phyloP scores from a whole-genome alignment of 2,329 filamentous ascomycete genomes.

The Fusarium succisae region DNA sequence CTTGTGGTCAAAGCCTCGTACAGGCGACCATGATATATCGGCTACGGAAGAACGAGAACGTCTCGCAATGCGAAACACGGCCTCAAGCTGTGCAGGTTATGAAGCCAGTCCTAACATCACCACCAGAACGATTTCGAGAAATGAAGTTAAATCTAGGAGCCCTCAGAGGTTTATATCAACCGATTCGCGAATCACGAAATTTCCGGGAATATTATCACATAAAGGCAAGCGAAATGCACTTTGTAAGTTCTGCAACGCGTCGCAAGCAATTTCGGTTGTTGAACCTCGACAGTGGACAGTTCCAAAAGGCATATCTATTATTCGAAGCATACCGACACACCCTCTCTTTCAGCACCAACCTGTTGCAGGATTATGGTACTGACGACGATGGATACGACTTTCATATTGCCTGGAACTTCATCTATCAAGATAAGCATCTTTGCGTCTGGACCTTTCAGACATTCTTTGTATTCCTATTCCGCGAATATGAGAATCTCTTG shows the following conservation, averaged over 20 bases:
- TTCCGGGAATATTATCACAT: not conserved
- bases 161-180: not conserved
- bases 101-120: not conserved
- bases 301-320: not conserved
- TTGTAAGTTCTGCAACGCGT: not conserved
- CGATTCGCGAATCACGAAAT: not conserved
- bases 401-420: not conserved
- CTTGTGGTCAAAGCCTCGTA: not conserved
- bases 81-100: not conserved
- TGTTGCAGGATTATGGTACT: not conserved
- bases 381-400: accelerated
- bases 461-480: not conserved
- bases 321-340: not conserved
- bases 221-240: not conserved
- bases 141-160: not conserved
- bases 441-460: not conserved
- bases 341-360: not conserved
- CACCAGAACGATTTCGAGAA: not conserved
- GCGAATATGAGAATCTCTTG: not conserved
- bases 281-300: not conserved
- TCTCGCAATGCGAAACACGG: not conserved
- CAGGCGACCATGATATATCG: not conserved
- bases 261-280: not conserved
- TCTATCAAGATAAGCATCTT: not conserved
- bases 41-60: not conserved